phyloP scores from a whole-genome alignment of 2,329 filamentous ascomycete species.

The Domatiomyces globalis region DNA sequence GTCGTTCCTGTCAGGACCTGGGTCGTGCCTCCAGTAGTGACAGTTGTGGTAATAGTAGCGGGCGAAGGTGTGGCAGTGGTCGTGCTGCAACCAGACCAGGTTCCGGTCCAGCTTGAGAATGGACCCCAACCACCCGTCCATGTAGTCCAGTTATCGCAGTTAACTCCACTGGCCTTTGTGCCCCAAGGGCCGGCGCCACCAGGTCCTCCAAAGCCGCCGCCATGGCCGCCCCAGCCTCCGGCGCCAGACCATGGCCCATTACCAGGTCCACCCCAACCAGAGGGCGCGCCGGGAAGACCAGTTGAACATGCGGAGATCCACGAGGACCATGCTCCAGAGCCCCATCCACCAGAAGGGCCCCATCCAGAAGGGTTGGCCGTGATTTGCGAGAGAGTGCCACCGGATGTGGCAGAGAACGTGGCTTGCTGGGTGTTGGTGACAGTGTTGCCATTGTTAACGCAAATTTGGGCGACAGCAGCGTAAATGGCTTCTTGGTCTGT shows the following conservation, averaged over 20 bases:
- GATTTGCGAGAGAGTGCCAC: conserved; percentile 15
- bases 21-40: conserved; percentile 11
- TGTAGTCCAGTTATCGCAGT: conserved; percentile 18
- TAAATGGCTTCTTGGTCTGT: conserved; percentile 20
- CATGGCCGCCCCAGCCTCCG: conserved; percentile 10
- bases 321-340: conserved; percentile 12
- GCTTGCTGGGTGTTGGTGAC: conserved; percentile 17
- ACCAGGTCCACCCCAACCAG: conserved; percentile 11
- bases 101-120: conserved; percentile 17
- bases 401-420: conserved; percentile 18
- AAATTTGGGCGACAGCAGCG: conserved; percentile 18
- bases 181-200: conserved; percentile 16
- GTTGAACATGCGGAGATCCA: conserved; percentile 15
- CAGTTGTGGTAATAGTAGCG: conserved; percentile 17
- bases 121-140: conserved; percentile 19
- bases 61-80: conserved; percentile 14
- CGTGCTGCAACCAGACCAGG: conserved; percentile 18
- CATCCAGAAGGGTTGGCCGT: conserved; percentile 11
- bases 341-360: conserved; percentile 14
- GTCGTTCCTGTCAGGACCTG: conserved; percentile 19
- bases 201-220: conserved; percentile 8
- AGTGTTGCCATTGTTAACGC: conserved; percentile 16
- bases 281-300: conserved; percentile 14
- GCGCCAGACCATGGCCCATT: conserved; percentile 12
- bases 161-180: conserved; percentile 15